Percentiles rank a stretch among this genome's conserved stretches.
Evolutionary conservation across 2,329 filamentous ascomycete species (phyloP).

Genomic region (Pyrenophora graminea): DNA sequence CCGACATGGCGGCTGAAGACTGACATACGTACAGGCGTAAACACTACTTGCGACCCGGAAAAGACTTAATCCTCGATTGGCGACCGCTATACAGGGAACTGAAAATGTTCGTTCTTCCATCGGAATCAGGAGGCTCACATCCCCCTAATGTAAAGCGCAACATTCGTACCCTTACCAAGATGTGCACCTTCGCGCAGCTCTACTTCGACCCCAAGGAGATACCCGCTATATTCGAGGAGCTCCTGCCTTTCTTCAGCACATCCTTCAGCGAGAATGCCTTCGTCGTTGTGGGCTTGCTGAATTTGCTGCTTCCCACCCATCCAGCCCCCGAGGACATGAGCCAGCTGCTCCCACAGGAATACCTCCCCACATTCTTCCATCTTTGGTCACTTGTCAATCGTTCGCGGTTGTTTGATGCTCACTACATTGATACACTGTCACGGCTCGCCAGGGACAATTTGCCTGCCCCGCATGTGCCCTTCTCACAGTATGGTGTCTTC

Average conservation of each 20-base stretch:
- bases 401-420: constrained; percentile 83
- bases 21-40: constrained; percentile 69
- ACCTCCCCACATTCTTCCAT: constrained; percentile 93
- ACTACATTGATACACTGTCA: constrained; percentile 88
- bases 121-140: constrained; percentile 71
- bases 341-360: constrained; percentile 83
- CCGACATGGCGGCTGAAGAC: constrained; percentile 14
- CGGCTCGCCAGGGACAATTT: constrained; percentile 84
- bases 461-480: constrained; percentile 73
- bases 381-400: constrained; percentile 92
- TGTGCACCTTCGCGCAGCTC: constrained; percentile 85
- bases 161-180: constrained; percentile 77
- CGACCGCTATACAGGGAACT: constrained; percentile 88
- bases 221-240: constrained; percentile 65
- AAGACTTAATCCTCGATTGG: constrained; percentile 93
- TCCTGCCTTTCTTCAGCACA: constrained; percentile 75
- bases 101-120: constrained; percentile 85
- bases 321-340: constrained; percentile 71
- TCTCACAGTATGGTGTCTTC: constrained; percentile 87
- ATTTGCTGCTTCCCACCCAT: constrained; percentile 83
- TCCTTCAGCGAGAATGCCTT: constrained; percentile 92
- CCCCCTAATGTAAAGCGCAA: constrained; percentile 67
- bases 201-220: constrained; percentile 92
- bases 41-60: constrained; percentile 88
- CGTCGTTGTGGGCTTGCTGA: constrained; percentile 86